Base-by-base conservation (phyloP, 306 rosid species). In the Cicer bijugum region DNA sequence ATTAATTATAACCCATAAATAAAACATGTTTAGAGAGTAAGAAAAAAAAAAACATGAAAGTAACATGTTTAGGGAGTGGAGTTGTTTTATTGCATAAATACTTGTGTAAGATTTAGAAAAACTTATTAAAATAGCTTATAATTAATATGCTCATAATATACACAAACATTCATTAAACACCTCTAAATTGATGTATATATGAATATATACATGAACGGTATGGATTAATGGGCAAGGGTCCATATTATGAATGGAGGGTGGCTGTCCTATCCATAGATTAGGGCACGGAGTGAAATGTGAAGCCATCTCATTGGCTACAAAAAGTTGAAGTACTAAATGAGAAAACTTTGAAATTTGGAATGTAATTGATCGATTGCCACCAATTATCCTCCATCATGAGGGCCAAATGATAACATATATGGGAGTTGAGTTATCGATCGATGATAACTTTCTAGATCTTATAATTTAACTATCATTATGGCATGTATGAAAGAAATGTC, bases 381-480 rank as follows among this genome's bases (percentile, higher is more conserved):
- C 85, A 79, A 78, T 81, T 81, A 84, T 73, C 53, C 11, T 20
- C 47, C 78, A 73, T 75, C 82, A 83, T 82, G 66, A 72, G 70
- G 15, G 53, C 77, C 73, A 69, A 71, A 42, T 12, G 73, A 45
- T 76, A 75, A 17, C 47, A 47, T 67, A 37, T 65, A 55, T 66
- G 86, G 78, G 74, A 77, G 78, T 79, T 82, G 88, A 52, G 79
- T 59, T 66, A 10, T 76, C 70, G 69, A 10, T 76, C 70, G 66
- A 79, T 83, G 74, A 86, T 81, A 73, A 75, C 83, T 63, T 79
- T 77, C 72, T 17, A 65, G 75, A 72, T 50, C 82, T 76, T 81
- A 86, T 87, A 80, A 83, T 86, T 84, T 75, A 71, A 69, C 69
- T 70, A 82, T 87, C 83, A 88, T 85, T 60, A 76, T 73, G 56